Evolutionary conservation across 257 asterid species (phyloP).

Genomic region (Ehretia macrophylla): DNA sequence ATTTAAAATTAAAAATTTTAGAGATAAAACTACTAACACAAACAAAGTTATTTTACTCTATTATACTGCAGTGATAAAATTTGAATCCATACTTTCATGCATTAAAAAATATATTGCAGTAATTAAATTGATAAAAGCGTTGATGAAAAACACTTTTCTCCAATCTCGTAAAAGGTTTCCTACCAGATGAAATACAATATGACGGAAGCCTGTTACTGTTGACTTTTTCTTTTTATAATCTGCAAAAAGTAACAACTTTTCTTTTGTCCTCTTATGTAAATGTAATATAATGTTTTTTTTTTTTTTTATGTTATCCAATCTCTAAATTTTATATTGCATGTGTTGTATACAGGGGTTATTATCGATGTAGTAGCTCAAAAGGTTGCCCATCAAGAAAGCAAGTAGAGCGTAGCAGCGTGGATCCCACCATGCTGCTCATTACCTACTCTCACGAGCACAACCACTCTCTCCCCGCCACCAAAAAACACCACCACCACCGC

Average conservation of each 20-base stretch:
- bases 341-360: conserved; percentile 65
- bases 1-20: too few relatives aligned
- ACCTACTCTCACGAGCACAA: conserved; percentile 67
- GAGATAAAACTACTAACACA: too few relatives aligned
- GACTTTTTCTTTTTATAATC: not conserved
- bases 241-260: not conserved
- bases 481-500: conserved; percentile 43
- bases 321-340: conserved; percentile 19
- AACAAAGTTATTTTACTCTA: too few relatives aligned
- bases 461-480: conserved; percentile 50
- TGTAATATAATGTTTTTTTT: too few relatives aligned
- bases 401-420: conserved; percentile 70
- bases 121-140: too few relatives aligned
- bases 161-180: too few relatives aligned
- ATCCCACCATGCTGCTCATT: conserved; percentile 67
- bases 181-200: too few relatives aligned
- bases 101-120: too few relatives aligned
- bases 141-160: too few relatives aligned
- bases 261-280: not conserved
- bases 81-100: too few relatives aligned
- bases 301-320: not conserved
- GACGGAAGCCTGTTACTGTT: too few relatives aligned
- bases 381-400: conserved; percentile 87
- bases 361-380: conserved; percentile 78
- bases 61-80: too few relatives aligned